Evolutionary conservation across 257 asterid species (phyloP).

Genomic region (Solanum virginianum): DNA sequence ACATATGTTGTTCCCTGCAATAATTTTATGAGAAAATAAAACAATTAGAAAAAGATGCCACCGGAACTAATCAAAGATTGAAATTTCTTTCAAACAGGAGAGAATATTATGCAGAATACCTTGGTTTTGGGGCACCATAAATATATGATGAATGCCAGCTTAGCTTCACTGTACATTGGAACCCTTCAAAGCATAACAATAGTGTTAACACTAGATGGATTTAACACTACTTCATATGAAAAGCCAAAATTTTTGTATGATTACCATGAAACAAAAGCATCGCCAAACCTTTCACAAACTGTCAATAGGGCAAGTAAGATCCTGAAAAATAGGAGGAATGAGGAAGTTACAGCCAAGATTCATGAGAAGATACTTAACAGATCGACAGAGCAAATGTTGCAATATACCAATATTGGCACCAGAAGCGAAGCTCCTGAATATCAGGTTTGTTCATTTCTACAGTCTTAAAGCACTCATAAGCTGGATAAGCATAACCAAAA

Average conservation of each 20-base stretch:
- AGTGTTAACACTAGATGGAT: not conserved
- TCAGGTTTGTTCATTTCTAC: slow-evolving; percentile 23
- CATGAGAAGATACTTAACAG: not conserved
- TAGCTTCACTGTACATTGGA: slow-evolving; percentile 48
- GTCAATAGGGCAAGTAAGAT: slow-evolving; percentile 32
- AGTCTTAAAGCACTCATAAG: slow-evolving; percentile 38
- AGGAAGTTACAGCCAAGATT: not conserved
- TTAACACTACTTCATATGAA: not conserved
- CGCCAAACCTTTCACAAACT: slow-evolving; percentile 38
- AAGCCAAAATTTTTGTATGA: not conserved
- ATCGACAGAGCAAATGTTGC: not conserved
- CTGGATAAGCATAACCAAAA: slow-evolving; percentile 48
- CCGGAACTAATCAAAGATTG: not conserved
- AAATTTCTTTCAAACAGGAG: not conserved
- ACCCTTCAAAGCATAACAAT: slow-evolving; percentile 21
- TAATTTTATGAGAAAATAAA: not conserved
- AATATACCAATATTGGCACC: slow-evolving; percentile 47
- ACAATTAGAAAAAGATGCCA: not conserved
- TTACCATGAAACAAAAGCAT: slow-evolving; percentile 36
- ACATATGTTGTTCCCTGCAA: slow-evolving; percentile 30
- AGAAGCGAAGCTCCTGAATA: slow-evolving; percentile 32
- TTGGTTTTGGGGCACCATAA: slow-evolving; percentile 50
- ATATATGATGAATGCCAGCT: slow-evolving; percentile 41
- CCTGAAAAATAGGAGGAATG: slow-evolving; percentile 17
- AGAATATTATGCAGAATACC: slow-evolving; percentile 6